Evolutionary conservation across 2,329 filamentous ascomycete species (phyloP), one percentile per base, ranked within the genome.

Genomic region (Macrophomina tecta): DNA sequence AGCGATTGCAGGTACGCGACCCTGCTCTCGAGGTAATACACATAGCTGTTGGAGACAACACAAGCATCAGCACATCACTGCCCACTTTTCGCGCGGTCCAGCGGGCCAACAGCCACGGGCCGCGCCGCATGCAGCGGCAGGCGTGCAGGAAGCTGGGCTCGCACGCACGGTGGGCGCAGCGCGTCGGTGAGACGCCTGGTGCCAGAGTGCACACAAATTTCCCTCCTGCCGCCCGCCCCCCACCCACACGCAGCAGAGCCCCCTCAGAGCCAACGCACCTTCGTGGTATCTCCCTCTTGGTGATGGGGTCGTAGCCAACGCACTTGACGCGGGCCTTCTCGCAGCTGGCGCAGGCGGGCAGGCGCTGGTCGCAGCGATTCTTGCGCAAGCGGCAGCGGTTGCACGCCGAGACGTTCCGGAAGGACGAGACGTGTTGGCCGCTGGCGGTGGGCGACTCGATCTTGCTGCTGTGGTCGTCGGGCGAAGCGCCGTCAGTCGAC

Each of bases 291-390:
- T 97, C 93, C 75, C 92, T 90, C 84, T 97, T 97, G 30, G 93
- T 97, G 75, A 97, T 97, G 40, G 94, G 94, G 77, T 98, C 94
- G 79, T 97, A 97, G 69, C 94, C 94, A 61, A 97, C 93, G 78
- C 95, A 98, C 71, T 91, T 90, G 53, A 96, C 92, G 67, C 87
- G 87, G n/a, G 92, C 94, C 82, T 97, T 97, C 77, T 94, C 93
- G 80, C 94, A 98, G 72, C 92, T 92, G 49, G 91, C 90, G 78
- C 94, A 98, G 73, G 91, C 92, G 8, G 94, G 94, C 69, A 98
- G 85, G 70, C 91, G 90, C 84, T 97, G 94, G 80, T 98, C 94
- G 80, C 94, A 98, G 64, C 93, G 87, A 77, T 97, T 98, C 84
- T 98, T 98, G 74, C 94, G 88, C 77, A 96, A 82, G 53, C 94